Evolutionary conservation across 768 basidiomycete genomes (phyloP).

Genomic region (Russula dissimulans): DNA sequence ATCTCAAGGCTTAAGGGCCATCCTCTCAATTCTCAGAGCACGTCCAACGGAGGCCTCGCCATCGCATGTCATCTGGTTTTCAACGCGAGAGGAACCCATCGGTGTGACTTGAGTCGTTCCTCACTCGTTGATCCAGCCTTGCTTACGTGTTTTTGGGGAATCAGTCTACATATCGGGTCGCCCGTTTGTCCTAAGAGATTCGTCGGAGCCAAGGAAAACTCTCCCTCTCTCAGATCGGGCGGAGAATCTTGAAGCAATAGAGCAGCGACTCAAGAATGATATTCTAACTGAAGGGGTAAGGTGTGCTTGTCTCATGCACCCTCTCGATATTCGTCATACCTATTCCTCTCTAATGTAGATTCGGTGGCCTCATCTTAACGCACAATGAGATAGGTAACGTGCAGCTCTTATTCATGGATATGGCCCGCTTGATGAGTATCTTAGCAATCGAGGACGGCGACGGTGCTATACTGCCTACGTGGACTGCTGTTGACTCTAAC

Average conservation of each 20-base stretch:
- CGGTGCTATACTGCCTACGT: constrained; percentile 82
- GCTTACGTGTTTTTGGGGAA: constrained; percentile 7
- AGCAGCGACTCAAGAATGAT: constrained; percentile 79
- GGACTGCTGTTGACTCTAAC: constrained; percentile 79
- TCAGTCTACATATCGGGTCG: constrained; percentile 82
- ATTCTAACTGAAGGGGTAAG: constrained; percentile 77
- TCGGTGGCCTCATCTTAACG: constrained; percentile 83
- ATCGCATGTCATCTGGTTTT: constrained; percentile 89
- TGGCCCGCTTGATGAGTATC: not conserved
- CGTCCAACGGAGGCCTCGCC: constrained; percentile 53
- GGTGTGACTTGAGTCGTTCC: constrained; percentile 36
- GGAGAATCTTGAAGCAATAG: constrained; percentile 91
- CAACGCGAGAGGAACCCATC: constrained; percentile 91
- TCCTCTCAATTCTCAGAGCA: constrained; percentile 75
- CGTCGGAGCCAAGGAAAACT: constrained; percentile 70
- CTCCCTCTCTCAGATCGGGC: constrained; percentile 84
- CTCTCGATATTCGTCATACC: not conserved
- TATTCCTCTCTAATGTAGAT: constrained; percentile 35
- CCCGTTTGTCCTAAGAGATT: constrained; percentile 88
- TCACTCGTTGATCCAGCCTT: not conserved
- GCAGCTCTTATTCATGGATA: not conserved
- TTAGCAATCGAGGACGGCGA: constrained; percentile 52
- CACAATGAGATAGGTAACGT: constrained; percentile 82
- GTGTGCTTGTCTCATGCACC: constrained; percentile 30
- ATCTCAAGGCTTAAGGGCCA: constrained; percentile 81